Base-by-base conservation (phyloP, 176 grass and related monocot genomes). In the Coix lacrymajobi region DNA sequence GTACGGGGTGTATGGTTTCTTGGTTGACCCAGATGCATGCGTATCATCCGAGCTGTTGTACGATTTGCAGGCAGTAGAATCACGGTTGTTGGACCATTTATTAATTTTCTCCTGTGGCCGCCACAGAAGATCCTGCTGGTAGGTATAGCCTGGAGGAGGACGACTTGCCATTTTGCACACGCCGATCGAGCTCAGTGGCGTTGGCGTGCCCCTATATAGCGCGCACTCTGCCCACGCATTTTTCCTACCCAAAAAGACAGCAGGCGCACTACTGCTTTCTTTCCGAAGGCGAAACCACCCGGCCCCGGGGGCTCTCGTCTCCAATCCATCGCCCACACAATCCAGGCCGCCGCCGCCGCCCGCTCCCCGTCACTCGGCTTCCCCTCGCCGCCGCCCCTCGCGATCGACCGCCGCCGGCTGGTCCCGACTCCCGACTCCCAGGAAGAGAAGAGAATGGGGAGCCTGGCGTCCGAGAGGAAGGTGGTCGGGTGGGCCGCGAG, bases 401-500 rank as follows among this genome's bases (percentile, higher is more conserved):
- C 17, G 17, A 36, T 12, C 22, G 11, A 13, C 25, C 19, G 19
- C 14, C 3, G 12, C 44, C 17, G 22, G 2, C 8, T 9, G 0
- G 2, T 19, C 17, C 15, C 46, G 7, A 19, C 5, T 4, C 6
- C 19, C 5, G n/a, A n/a, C n/a, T n/a, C n/a, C n/a, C n/a, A n/a
- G n/a, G n/a, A n/a, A 52, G 5, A 12, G 22, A 17, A 0, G 48
- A 36, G 58, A 17, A 99, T 99, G 96, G 93, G 93, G 25, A 99
- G 89, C 83, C 22, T 99, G 48, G 85, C 68, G 29, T 70, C 87
- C 19, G 93, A 93, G 80, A 94, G 4, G 86, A 85, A 41, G 2
- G 86, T 93, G 73, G 79, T 73, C 10, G 96, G 96, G 8, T 99
- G 93, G 96, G 96, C 96, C 28, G 93, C 96, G 29, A 87, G 79